These are phyloP conservation scores for Gomphus bonarii DNA, from an alignment of 1,284 basidiomycete genomes.

Conservation along the genomic window DNA sequence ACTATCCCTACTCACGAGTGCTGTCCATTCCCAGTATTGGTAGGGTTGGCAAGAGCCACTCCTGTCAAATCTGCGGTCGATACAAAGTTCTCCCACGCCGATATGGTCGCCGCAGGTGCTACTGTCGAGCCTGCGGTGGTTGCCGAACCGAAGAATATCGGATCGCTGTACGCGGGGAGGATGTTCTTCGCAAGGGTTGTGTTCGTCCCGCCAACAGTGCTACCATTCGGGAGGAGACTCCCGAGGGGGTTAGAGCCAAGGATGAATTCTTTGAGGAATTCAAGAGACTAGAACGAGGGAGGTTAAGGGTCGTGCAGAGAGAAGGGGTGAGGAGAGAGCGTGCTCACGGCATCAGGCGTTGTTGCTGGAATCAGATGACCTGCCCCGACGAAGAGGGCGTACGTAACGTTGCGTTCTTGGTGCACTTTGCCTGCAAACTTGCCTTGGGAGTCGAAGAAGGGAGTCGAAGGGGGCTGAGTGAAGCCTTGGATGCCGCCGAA, in stretches of 20 bases:
- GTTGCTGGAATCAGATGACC: conserved; percentile 47
- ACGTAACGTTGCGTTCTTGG: conserved; percentile 62
- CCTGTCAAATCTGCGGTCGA: conserved; percentile 5
- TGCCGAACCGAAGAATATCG: conserved; percentile 38
- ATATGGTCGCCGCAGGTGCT: conserved; percentile 42
- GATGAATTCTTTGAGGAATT: conserved; percentile 49
- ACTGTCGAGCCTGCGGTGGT: conserved; percentile 38
- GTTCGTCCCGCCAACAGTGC: conserved; percentile 42
- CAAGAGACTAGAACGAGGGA: conserved; percentile 32
- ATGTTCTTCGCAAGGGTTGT: conserved; percentile 31
- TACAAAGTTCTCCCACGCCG: conserved; percentile 39
- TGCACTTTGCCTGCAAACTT: conserved; percentile 58
- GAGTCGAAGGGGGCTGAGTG: conserved; percentile 51
- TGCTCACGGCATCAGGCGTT: conserved; percentile 41
- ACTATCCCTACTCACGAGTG: not conserved
- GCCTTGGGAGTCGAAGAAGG: conserved; percentile 48
- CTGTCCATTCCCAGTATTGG: not conserved
- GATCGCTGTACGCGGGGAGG: conserved; percentile 37
- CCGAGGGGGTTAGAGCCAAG: conserved; percentile 44
- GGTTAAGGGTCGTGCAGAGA: not conserved
- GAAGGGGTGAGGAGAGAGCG: not conserved
- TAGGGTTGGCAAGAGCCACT: not conserved
- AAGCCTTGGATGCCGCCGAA: conserved; percentile 68
- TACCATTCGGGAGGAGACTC: conserved; percentile 24
- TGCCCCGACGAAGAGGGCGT: conserved; percentile 43